These are phyloP conservation scores for Moesziomyces globuligerus DNA, from an alignment of 1,284 basidiomycete genomes.

Conservation along the genomic window DNA sequence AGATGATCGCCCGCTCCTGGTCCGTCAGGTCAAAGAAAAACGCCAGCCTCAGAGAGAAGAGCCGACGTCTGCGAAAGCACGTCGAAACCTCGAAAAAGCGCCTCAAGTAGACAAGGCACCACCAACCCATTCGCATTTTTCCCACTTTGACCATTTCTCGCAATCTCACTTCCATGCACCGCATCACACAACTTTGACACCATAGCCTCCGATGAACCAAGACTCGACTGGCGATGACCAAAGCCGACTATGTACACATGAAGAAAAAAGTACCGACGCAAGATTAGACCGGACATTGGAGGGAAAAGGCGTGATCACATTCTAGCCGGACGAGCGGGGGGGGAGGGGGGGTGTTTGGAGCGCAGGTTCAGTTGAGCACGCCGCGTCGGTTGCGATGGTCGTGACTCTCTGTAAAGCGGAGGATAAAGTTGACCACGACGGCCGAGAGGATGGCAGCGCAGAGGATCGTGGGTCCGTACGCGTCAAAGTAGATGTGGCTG, in stretches of 20 bases:
- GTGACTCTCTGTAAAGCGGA: slow-evolving; percentile 54
- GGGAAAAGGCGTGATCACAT: no score
- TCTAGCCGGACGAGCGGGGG: no score
- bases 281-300: no score
- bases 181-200: no score
- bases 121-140: no score
- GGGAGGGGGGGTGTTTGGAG: no score
- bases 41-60: slow-evolving; percentile 63
- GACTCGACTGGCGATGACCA: no score
- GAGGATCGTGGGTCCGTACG: slow-evolving; percentile 61
- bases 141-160: neutral
- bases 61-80: slow-evolving; percentile 56
- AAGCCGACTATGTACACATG: no score
- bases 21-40: slow-evolving; percentile 64
- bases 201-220: no score
- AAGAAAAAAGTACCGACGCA: no score
- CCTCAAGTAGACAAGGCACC: slow-evolving; percentile 27
- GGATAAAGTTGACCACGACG: slow-evolving; percentile 62
- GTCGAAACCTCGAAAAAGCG: slow-evolving; percentile 62
- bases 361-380: slow-evolving; percentile 41
- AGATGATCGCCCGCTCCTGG: slow-evolving; percentile 62
- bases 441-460: slow-evolving; percentile 56
- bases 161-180: neutral
- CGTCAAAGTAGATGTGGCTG: slow-evolving; percentile 65
- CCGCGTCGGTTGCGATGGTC: slow-evolving; percentile 46